Conservation (phyloP, 306 rosid genomes). For the Quercus agrifolia region DNA sequence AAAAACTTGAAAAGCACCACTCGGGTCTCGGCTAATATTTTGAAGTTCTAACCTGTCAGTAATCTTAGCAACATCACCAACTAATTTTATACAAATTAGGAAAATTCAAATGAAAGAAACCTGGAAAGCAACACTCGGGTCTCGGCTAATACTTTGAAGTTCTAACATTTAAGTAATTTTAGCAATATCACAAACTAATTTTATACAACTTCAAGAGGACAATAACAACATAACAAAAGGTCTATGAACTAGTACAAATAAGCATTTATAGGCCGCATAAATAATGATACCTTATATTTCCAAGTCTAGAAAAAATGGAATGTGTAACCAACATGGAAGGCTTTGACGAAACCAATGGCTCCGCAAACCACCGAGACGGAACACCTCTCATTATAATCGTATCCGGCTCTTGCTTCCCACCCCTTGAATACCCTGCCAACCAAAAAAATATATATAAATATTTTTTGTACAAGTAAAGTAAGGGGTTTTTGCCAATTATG, state of each 20-base stretch:
- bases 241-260: background rate
- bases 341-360: constrained; percentile 90
- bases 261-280: background rate
- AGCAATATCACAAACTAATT: background rate
- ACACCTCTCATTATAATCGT: constrained; percentile 62
- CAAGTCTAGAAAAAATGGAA: constrained; percentile 85
- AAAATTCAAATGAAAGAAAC: too few species aligned
- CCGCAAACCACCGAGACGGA: constrained; percentile 94
- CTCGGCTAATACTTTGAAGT: background rate
- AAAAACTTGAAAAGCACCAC: too few species aligned
- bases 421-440: constrained; percentile 47
- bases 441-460: background rate
- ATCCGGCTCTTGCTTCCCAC: constrained; percentile 59
- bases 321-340: constrained; percentile 93
- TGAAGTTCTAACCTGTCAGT: background rate
- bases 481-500: too few species aligned
- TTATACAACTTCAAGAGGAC: background rate
- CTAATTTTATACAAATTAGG: background rate
- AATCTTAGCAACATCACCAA: background rate
- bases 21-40: background rate
- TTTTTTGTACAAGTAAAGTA: background rate
- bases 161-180: background rate
- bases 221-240: background rate
- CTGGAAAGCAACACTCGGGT: background rate
- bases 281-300: constrained; percentile 66